These are phyloP conservation scores for Malassezia sympodialis DNA, from an alignment of 1,284 basidiomycete species.

Conservation along the genomic window DNA sequence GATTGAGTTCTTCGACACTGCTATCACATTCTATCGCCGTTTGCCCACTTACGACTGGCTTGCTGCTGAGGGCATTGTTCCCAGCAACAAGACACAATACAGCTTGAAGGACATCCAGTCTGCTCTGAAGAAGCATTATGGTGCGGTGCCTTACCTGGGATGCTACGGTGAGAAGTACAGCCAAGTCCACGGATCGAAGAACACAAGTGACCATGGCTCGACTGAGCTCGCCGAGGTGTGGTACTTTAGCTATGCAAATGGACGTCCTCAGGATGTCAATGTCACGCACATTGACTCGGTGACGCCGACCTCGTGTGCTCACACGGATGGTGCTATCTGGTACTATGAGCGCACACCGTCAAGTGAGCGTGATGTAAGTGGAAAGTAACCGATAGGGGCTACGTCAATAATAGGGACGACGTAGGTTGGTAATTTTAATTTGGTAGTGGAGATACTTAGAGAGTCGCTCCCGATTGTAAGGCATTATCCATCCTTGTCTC, in stretches of 20 bases:
- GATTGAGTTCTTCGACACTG: constrained; percentile 6
- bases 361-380: neutral
- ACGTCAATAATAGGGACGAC: neutral
- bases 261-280: constrained; percentile 1
- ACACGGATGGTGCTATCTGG: neutral
- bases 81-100: constrained; percentile 7
- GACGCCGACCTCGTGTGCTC: neutral
- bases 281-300: neutral
- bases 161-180: neutral
- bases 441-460: neutral
- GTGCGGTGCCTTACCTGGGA: neutral
- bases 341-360: constrained; percentile 6
- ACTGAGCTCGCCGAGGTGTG: constrained; percentile 5
- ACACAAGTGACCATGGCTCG: neutral
- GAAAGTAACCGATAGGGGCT: neutral
- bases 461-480: neutral
- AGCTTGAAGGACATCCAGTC: neutral
- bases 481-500: neutral
- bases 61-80: constrained; percentile 1
- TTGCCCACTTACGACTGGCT: constrained; percentile 8
- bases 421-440: neutral
- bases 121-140: neutral
- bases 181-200: neutral
- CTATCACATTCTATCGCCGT: neutral
- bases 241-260: constrained; percentile 7